Evolutionary conservation across 768 basidiomycete genomes (phyloP).

Genomic region (Naganishia onofrii): DNA sequence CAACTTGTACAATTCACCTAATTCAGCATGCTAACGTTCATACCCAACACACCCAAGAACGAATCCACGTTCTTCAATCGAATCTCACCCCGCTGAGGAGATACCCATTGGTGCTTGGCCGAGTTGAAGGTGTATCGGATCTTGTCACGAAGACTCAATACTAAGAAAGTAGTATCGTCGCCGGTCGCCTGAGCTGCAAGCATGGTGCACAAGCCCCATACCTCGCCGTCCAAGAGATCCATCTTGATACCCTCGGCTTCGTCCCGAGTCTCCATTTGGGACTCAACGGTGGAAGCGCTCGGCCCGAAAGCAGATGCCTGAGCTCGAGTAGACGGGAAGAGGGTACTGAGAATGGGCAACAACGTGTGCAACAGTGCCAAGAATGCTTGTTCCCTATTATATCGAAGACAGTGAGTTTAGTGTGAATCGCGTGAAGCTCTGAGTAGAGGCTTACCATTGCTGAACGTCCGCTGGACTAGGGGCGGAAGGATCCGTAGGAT

Average conservation of each 20-base stretch:
- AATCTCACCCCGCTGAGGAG: constrained; percentile 64
- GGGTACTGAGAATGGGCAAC: constrained; percentile 67
- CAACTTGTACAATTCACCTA: constrained; percentile 13
- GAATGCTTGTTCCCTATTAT: constrained; percentile 75
- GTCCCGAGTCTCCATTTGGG: constrained; percentile 30
- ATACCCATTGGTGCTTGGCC: constrained; percentile 70
- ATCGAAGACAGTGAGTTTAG: not conserved
- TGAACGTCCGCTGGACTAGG: constrained; percentile 59
- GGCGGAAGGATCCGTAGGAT: constrained; percentile 56
- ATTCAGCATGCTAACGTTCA: constrained; percentile 24
- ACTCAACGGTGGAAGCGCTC: constrained; percentile 25
- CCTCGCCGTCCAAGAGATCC: constrained; percentile 50
- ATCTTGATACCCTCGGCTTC: constrained; percentile 49
- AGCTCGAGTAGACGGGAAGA: constrained; percentile 80
- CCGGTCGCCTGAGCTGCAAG: constrained; percentile 72
- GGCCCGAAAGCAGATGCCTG: constrained; percentile 55
- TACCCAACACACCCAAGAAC: constrained; percentile 53
- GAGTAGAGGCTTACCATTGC: constrained; percentile 61
- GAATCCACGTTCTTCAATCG: constrained; percentile 91
- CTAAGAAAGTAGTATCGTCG: constrained; percentile 84
- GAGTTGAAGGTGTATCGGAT: constrained; percentile 76
- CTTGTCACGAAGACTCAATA: constrained; percentile 81
- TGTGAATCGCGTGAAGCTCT: constrained; percentile 25
- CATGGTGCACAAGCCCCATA: constrained; percentile 51
- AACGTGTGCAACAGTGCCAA: constrained; percentile 80